A percentile compares a stretch with the other conserved stretches of the same genome.
Conservation (phyloP, 345 rosid genomes). For the Gossypium ekmanianum region DNA sequence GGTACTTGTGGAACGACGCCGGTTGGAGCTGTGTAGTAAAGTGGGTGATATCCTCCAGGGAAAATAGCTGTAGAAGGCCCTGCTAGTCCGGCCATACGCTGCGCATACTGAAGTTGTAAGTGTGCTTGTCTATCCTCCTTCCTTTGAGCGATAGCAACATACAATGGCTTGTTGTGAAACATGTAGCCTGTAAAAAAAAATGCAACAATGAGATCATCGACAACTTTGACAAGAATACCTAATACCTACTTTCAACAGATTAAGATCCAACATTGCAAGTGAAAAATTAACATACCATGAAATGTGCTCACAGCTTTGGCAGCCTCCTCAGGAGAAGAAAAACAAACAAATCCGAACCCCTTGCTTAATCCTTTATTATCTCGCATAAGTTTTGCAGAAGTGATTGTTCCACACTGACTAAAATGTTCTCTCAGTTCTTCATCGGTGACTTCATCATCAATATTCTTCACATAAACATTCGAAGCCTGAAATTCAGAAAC, state of each 20-base stretch:
- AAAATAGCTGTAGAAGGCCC: conserved; percentile 48
- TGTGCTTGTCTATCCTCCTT: conserved; percentile 68
- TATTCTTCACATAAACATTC: conserved; percentile 68
- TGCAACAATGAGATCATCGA: conserved; percentile 7
- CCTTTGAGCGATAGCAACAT: conserved; percentile 71
- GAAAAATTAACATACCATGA: conserved; percentile 39
- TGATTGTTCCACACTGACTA: conserved; percentile 61
- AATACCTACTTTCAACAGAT: background rate
- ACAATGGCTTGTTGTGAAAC: conserved; percentile 65
- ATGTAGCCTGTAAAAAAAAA: conserved; percentile 36
- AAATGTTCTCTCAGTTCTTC: conserved; percentile 58
- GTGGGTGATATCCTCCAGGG: conserved; percentile 54
- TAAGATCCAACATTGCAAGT: background rate
- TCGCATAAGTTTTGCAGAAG: conserved; percentile 61
- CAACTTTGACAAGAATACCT: background rate
- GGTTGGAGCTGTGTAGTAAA: conserved; percentile 57
- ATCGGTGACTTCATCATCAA: conserved; percentile 55
- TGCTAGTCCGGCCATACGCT: conserved; percentile 38
- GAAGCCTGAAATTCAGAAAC: conserved; percentile 41
- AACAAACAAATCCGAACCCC: conserved; percentile 79
- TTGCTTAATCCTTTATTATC: conserved; percentile 64
- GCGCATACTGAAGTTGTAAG: conserved; percentile 51
- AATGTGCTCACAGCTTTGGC: conserved; percentile 46
- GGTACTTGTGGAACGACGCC: conserved; percentile 46
- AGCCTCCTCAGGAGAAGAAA: conserved; percentile 67